Evolutionary conservation across 441 rosid species (phyloP).

Genomic region (Erodium trifolium): DNA sequence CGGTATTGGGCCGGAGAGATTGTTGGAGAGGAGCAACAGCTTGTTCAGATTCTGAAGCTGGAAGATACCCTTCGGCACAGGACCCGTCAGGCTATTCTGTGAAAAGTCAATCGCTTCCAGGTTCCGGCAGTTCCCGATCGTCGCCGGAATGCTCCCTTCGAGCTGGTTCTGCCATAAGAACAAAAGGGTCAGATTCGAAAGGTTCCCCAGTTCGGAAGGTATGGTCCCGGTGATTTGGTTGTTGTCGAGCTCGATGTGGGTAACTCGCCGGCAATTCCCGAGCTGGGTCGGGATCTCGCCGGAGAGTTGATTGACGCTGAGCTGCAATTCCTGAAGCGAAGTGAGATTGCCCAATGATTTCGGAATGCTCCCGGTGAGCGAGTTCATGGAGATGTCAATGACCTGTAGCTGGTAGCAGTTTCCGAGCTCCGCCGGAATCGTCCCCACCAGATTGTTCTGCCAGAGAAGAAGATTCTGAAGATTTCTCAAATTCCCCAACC

Average conservation of each 20-base stretch:
- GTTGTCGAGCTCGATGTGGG: constrained; percentile 45
- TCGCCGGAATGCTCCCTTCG: constrained; percentile 48
- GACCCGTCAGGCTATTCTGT: constrained; percentile 49
- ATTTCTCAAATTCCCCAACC: constrained; percentile 28
- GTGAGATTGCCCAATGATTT: constrained; percentile 31
- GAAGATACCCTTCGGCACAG: constrained; percentile 52
- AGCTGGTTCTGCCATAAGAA: constrained; percentile 64
- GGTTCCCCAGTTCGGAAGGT: constrained; percentile 44
- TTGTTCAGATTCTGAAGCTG: constrained; percentile 51
- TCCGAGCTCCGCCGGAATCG: constrained; percentile 37
- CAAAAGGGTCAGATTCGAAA: constrained; percentile 44
- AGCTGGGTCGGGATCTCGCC: constrained; percentile 35
- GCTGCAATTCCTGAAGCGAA: constrained; percentile 32
- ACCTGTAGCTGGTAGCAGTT: constrained; percentile 29
- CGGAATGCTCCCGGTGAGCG: constrained; percentile 39
- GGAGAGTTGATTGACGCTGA: constrained; percentile 40
- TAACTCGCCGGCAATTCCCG: constrained; percentile 29
- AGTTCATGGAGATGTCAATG: constrained; percentile 38
- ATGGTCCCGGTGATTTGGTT: constrained; percentile 53
- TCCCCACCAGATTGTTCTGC: constrained; percentile 42
- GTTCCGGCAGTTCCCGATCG: constrained; percentile 47
- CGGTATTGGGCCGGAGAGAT: constrained; percentile 44
- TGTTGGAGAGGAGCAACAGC: constrained; percentile 56
- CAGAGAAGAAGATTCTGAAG: constrained; percentile 35
- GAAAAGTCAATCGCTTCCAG: constrained; percentile 57